Evolutionary conservation across 1,139 yeast genomes (phyloP), one percentile per base, ranked within the genome.

Genomic region (Hemisphaericaspora xylofermentans): DNA sequence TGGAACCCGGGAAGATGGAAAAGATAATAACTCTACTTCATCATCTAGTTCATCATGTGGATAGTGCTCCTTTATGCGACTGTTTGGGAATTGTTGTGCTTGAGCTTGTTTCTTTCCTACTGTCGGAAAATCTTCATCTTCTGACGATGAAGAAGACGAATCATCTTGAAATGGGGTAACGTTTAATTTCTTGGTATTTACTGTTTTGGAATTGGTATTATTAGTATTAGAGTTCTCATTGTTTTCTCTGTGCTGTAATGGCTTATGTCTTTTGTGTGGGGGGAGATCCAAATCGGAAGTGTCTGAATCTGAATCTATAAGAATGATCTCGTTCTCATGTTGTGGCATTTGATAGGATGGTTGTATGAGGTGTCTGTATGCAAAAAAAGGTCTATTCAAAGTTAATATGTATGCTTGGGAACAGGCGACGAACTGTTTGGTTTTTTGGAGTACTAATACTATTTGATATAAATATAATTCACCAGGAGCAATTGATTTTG

Each of bases 301-400:
- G 10, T 55, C 58, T 5, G 56, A 46, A 26, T 51, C 56, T 3
- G 60, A 54, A 33, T 55, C 59, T 26, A 57, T 43, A 25, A 57
- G 46, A 21, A 56, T 49, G 17, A 56, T 49, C 15, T 55, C 58
- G 35, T 49, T 43, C 14, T 29, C 36, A 33, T 19, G 22, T 26
- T 26, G 29, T 31, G 34, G 25, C 34, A 31, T 31, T 18, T 6
- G 12, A 12, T 13, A 8, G 12, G 17, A 29, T 31, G 15, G 15
- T 9, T 19, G 13, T 24, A 24, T 6, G 12, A 8, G 27, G 12
- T 24, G 27, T 8, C 22, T 19, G 22, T 6, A 19, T 19, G 27
- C 27, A 8, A 24, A n/a, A n/a, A n/a, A n/a, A n/a, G n/a, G n/a
- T n/a, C n/a, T n/a, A n/a, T n/a, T n/a, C n/a, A n/a, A n/a, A n/a